These are phyloP conservation scores for Trichoderma asperellum DNA, from an alignment of 2,329 filamentous ascomycete species.

Conservation along the genomic window DNA sequence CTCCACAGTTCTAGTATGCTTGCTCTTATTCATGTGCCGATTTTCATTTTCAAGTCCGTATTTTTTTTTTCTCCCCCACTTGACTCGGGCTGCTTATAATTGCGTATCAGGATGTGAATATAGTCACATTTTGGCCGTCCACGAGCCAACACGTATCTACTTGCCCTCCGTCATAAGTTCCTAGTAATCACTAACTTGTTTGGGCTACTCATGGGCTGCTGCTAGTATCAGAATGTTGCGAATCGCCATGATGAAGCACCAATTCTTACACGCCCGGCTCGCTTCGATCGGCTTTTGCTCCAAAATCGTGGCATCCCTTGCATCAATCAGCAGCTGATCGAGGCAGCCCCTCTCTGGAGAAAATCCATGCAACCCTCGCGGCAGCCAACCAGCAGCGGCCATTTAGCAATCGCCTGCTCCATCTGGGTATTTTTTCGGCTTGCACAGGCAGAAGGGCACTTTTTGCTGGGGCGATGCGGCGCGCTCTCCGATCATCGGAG, in stretches of 20 bases:
- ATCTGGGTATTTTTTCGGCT: constrained; percentile 14
- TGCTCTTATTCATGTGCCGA: no score
- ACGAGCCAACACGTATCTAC: background rate
- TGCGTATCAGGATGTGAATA: background rate
- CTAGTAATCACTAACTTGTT: background rate
- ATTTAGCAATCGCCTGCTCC: constrained; percentile 24
- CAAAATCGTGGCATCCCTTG: background rate
- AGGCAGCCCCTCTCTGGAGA: background rate
- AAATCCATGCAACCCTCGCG: background rate
- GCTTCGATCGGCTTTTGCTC: background rate
- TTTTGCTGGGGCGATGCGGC: background rate
- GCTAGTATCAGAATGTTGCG: background rate
- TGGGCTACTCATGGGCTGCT: background rate
- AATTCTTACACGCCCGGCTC: background rate
- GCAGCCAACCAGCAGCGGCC: background rate
- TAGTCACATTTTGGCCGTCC: background rate
- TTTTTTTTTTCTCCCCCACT: no score
- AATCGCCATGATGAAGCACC: background rate
- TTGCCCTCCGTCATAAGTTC: background rate
- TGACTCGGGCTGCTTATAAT: background rate
- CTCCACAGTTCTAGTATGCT: no score
- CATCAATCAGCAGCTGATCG: background rate
- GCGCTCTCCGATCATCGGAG: constrained; percentile 34
- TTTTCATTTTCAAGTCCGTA: no score
- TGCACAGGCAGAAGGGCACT: background rate